Base-by-base conservation (phyloP, 306 rosid genomes). In the Fragaria iinumae region DNA sequence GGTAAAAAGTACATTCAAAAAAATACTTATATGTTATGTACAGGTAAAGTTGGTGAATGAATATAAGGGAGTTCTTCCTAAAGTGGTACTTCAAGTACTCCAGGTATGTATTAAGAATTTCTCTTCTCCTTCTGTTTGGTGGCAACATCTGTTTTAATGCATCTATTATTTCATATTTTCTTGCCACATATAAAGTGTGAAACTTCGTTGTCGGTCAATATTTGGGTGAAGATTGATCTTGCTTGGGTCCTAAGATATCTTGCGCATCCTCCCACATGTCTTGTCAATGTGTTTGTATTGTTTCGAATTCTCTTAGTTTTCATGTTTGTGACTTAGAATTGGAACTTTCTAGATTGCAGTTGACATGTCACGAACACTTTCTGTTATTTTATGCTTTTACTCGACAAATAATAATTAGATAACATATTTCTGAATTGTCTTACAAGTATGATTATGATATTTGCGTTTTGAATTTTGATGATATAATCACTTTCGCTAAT, bases 21-120 rank as follows among this genome's bases (percentile, higher is more conserved):
- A 23, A 47, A 76, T 86, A 78, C 36, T 69, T 56, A 18, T 36
- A 20, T 73, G 63, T 70, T 75, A 18, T 72, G 76, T 82, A 76
- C 77, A 91, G 97, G 97, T 87, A 85, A 91, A 86, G 83, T 80
- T 90, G 84, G 75, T 83, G 36, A 85, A 89, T 75, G 97, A 91
- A 72, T 81, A 85, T 79, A 90, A 90, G 80, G 96, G 98, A 71
- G 80, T 91, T 79, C 87, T 92, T 77, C 93, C 89, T 49, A 92
- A 92, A 87, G 97, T 90, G 71, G 77, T 84, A 60, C 96, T 86
- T 32, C 89, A 84, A 79, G 91, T 85, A 50, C 89, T 82, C 59
- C 98, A 94, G 89, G 98, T 89, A 86, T 78, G 81, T 70, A 75
- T 80, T 12, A 3, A 17, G 11, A 38, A 3, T 7, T 18, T 71